These are phyloP conservation scores for Piper longum DNA, from an alignment of 164 flowering plant genomes.

Conservation along the genomic window DNA sequence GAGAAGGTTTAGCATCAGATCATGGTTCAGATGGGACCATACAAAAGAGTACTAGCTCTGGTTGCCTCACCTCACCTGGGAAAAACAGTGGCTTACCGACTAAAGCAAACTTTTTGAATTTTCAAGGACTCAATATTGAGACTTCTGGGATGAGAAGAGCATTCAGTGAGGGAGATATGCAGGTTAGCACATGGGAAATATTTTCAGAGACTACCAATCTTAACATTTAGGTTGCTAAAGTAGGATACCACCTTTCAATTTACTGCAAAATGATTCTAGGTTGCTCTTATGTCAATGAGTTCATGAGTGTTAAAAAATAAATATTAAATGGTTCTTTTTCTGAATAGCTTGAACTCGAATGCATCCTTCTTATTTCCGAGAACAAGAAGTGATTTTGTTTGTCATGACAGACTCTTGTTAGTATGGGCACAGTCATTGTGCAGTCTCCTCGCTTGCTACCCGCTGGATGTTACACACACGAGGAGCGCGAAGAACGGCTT, in stretches of 20 bases:
- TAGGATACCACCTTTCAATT: too few species aligned
- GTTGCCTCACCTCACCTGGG: slow-evolving; percentile 55
- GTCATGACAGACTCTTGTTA: slow-evolving; percentile 74
- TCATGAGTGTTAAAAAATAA: too few species aligned
- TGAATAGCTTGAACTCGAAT: too few species aligned
- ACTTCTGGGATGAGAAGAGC: slow-evolving; percentile 85
- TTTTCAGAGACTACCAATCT: too few species aligned
- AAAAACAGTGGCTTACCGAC: slow-evolving; percentile 27
- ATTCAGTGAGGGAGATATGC: slow-evolving; percentile 93
- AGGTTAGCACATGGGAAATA: slow-evolving; percentile 31
- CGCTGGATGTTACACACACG: slow-evolving; percentile 13
- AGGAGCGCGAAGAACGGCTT: slow-evolving; percentile 77
- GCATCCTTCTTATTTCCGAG: too few species aligned
- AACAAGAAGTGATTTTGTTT: slow-evolving; percentile 6
- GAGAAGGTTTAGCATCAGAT: slow-evolving; percentile 22
- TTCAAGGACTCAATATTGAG: slow-evolving; percentile 45
- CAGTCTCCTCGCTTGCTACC: slow-evolving; percentile 25
- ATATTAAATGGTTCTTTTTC: too few species aligned
- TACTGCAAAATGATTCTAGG: too few species aligned
- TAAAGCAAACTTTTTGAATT: slow-evolving; percentile 51
- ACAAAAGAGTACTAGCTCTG: slow-evolving; percentile 64
- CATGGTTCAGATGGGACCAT: slow-evolving; percentile 18
- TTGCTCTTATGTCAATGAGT: too few species aligned
- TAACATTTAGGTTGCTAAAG: too few species aligned
- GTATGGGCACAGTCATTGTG: slow-evolving; percentile 23